Evolutionary conservation across 257 asterid genomes (phyloP).

Genomic region (Craterostigma plantagineum): DNA sequence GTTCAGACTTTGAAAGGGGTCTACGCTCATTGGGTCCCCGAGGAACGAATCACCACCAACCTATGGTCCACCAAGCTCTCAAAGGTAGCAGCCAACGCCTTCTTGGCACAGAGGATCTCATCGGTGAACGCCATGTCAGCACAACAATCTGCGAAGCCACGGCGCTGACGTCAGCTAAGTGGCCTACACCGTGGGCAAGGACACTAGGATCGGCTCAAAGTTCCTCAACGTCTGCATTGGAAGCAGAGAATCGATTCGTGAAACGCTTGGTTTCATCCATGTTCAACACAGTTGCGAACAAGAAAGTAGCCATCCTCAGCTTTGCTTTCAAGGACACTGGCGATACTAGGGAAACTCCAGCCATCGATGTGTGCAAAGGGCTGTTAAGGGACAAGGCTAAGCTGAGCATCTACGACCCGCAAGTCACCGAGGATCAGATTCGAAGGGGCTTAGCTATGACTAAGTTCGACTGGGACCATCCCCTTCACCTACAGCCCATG

Average conservation of each 20-base stretch:
- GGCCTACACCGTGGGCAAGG: slow-evolving; percentile 24
- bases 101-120: slow-evolving; percentile 49
- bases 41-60: slow-evolving; percentile 30
- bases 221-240: slow-evolving; percentile 39
- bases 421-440: slow-evolving; percentile 25
- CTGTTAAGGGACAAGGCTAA: slow-evolving; percentile 25
- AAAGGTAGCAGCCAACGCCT: slow-evolving; percentile 57
- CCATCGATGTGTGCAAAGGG: slow-evolving; percentile 32
- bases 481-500: slow-evolving; percentile 16
- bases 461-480: slow-evolving; percentile 34
- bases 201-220: slow-evolving; percentile 28
- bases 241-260: slow-evolving; percentile 28
- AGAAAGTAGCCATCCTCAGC: slow-evolving; percentile 28
- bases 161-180: slow-evolving; percentile 28
- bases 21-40: slow-evolving; percentile 52
- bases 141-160: slow-evolving; percentile 19
- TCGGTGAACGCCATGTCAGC: slow-evolving; percentile 19
- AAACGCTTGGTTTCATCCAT: slow-evolving; percentile 30
- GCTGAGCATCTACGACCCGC: slow-evolving; percentile 35
- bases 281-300: slow-evolving; percentile 36
- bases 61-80: slow-evolving; percentile 56
- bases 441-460: slow-evolving; percentile 23
- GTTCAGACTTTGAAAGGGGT: slow-evolving; percentile 24
- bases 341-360: slow-evolving; percentile 40
- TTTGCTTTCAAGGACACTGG: slow-evolving; percentile 43